Base-by-base conservation (phyloP, 352 stramenopile species). In the Peronospora farinosa region DNA sequence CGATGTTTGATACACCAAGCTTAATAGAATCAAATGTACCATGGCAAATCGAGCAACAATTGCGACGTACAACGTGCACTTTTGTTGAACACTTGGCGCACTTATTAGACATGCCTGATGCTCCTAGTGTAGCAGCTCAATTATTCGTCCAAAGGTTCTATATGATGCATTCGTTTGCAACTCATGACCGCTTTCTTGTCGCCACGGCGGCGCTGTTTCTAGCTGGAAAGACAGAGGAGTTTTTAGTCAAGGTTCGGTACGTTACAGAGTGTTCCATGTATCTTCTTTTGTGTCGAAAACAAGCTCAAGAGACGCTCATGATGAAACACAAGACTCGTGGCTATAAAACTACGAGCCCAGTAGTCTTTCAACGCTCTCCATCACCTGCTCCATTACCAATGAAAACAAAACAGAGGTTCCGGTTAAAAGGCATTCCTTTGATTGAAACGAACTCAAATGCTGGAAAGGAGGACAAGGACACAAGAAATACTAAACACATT, bases 141-240 rank as follows among this genome's bases (percentile, higher is more conserved):
- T 63, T 86, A 25, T 86, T 78, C 47, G 64, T 88, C 15, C 79
- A 92, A 54, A 57, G 73, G 5, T 92, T 92, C 64, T 92, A 84
- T 58, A 74, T 78, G 70, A 37, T 88, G 46, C 81, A 92, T 53
- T 78, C 81, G 32, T 88, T 92, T 47, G 52, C 62, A n/a, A 67
- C 67, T 12, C 81, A 92, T 57, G 81, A 92, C 49, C 81, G 81
- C 23, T 92, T 88, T 65, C 53, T 89, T 23, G 72, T 92, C 12
- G 81, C 72, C 8, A 86, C 81, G 1, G 76, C 78, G 0, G 76
- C 75, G 43, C 58, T 92, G n/a, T 92, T 89, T 37, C 65, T 92
- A 13, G 77, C 76, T 0, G 70, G 67, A 38, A 92, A 92, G 63
- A 69, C 63, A 15, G 80, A 88, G 56, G 81, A 92, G 31, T 88